phyloP scores from a whole-genome alignment of 2,329 filamentous ascomycete genomes.

The Colletotrichum melonis region DNA sequence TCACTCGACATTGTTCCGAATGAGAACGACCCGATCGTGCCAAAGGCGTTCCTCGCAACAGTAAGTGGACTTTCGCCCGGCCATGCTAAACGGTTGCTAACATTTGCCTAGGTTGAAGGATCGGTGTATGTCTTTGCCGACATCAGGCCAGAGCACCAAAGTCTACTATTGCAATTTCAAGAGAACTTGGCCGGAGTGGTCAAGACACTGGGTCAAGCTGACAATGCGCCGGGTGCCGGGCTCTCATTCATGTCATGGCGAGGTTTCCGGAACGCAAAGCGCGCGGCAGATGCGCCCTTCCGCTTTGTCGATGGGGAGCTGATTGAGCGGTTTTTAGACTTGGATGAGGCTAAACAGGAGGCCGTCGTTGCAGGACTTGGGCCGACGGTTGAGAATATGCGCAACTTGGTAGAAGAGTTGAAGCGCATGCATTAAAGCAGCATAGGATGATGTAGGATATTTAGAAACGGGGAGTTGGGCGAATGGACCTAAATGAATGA shows the following conservation, averaged over 20 bases:
- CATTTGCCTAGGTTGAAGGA: conserved; percentile 78
- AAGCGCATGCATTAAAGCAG: conserved; percentile 68
- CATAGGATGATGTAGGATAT: conserved; percentile 13
- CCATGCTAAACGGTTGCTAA: conserved; percentile 33
- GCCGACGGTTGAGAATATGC: conserved; percentile 71
- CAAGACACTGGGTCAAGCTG: conserved; percentile 76
- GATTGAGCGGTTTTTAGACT: conserved; percentile 84
- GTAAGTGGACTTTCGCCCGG: conserved; percentile 63
- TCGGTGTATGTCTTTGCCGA: conserved; percentile 90
- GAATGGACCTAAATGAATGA: background rate
- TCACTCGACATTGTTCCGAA: conserved; percentile 75
- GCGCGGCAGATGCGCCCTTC: conserved; percentile 79
- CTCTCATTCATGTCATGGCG: conserved; percentile 77
- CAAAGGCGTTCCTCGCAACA: conserved; percentile 88
- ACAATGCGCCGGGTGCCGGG: conserved; percentile 41
- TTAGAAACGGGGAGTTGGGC: background rate
- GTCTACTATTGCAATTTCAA: conserved; percentile 87
- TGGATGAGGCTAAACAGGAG: conserved; percentile 68
- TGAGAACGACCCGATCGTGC: conserved; percentile 76
- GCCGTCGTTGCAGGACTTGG: conserved; percentile 66
- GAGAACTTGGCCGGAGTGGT: conserved; percentile 74
- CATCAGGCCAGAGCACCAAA: conserved; percentile 77
- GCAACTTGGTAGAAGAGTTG: conserved; percentile 71
- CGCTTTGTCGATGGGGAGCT: conserved; percentile 94
- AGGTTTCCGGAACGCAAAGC: conserved; percentile 80